Evolutionary conservation across 2,329 filamentous ascomycete genomes (phyloP).

Genomic region (Leptographium radiaticola): DNA sequence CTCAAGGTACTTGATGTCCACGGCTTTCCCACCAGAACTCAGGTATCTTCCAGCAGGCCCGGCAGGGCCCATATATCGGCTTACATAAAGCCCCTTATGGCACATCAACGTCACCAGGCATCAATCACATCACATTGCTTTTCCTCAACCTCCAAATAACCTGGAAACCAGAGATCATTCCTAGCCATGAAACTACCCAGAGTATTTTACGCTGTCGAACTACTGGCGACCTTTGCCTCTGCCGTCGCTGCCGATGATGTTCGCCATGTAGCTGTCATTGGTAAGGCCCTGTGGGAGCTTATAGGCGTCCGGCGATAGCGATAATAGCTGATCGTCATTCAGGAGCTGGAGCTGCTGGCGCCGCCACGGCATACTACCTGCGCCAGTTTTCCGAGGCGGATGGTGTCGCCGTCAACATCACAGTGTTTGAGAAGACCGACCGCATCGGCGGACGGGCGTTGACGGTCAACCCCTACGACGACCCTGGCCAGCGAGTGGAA

Average conservation of each 20-base stretch:
- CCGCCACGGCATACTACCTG: constrained; percentile 77
- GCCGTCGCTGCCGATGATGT: constrained; percentile 2
- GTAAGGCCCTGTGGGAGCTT: neutral
- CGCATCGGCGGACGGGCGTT: constrained; percentile 79
- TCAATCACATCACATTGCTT: neutral
- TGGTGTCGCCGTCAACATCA: constrained; percentile 59
- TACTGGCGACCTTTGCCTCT: neutral
- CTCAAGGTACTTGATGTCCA: neutral
- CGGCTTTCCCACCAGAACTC: no score
- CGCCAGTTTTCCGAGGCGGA: constrained; percentile 52
- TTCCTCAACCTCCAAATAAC: neutral
- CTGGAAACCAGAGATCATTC: neutral
- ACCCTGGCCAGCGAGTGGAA: constrained; percentile 59
- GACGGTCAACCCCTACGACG: constrained; percentile 64
- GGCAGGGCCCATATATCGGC: no score
- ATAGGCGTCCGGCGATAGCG: no score
- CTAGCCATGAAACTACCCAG: neutral
- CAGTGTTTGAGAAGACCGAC: constrained; percentile 67
- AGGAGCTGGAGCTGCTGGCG: constrained; percentile 84
- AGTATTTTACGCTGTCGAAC: neutral
- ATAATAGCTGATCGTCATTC: neutral
- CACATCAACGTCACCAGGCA: neutral
- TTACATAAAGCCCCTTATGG: no score
- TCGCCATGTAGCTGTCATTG: constrained; percentile 19
- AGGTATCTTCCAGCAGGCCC: no score